Conservation (phyloP, 805 yeast species). For the Isabelozyma heimii region DNA sequence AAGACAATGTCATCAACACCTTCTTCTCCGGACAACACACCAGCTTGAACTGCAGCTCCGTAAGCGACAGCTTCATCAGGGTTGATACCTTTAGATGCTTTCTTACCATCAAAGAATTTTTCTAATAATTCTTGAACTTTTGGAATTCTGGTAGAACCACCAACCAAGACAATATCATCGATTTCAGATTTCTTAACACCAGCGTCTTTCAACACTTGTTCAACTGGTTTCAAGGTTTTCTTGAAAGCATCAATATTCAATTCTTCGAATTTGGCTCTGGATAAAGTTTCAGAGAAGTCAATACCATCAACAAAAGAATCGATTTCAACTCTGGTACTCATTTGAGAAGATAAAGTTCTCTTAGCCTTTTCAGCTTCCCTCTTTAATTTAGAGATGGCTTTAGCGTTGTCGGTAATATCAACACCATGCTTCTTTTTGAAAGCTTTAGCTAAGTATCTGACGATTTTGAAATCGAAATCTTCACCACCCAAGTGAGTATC, state of each 20-base stretch:
- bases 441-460: constrained; percentile 39
- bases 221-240: constrained; percentile 47
- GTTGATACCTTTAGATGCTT: constrained; percentile 47
- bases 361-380: constrained; percentile 50
- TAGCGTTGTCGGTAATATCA: constrained; percentile 39
- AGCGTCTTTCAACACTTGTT: constrained; percentile 45
- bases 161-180: constrained; percentile 47
- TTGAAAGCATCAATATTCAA: constrained; percentile 44
- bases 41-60: constrained; percentile 98
- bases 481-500: constrained; percentile 53
- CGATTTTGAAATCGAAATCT: constrained; percentile 46
- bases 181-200: constrained; percentile 44
- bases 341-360: constrained; percentile 47
- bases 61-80: constrained; percentile 52
- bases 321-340: constrained; percentile 41
- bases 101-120: constrained; percentile 45
- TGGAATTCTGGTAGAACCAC: constrained; percentile 52
- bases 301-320: constrained; percentile 49
- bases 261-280: constrained; percentile 50
- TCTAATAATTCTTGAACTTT: constrained; percentile 48
- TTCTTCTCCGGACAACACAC: constrained; percentile 93
- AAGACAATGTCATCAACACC: constrained; percentile 94
- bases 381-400: constrained; percentile 46
- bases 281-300: constrained; percentile 45
- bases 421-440: constrained; percentile 46